phyloP scores from a whole-genome alignment of 192 early-diverging fungal species.

The Backusella sp. region DNA sequence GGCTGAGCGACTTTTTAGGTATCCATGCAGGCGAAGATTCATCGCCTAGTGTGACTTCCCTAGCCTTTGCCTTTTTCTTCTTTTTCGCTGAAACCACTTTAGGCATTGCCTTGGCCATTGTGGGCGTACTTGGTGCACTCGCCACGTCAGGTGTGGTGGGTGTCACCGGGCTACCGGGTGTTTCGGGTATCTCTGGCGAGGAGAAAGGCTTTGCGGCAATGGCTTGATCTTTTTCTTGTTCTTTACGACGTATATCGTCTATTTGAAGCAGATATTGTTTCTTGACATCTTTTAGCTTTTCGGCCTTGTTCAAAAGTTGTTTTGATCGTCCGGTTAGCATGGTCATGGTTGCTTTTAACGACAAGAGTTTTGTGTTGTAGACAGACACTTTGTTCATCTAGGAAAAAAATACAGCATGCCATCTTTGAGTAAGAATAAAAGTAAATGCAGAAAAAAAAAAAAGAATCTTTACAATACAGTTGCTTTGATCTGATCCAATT shows the following conservation, averaged over 20 bases:
- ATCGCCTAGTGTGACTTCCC: constrained; percentile 4
- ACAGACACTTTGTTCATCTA: constrained; percentile 22
- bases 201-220: constrained; percentile 9
- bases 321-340: constrained; percentile 20
- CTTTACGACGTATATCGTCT: constrained; percentile 21
- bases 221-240: constrained; percentile 23
- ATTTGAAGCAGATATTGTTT: constrained; percentile 13
- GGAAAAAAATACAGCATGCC: not conserved
- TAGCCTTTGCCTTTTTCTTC: constrained; percentile 10
- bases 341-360: constrained; percentile 23
- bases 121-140: not conserved
- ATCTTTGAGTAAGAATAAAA: not conserved
- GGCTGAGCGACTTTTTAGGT: constrained; percentile 4
- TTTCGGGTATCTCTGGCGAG: not conserved
- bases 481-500: not conserved
- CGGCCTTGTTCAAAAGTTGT: constrained; percentile 15
- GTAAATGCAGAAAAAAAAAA: not conserved
- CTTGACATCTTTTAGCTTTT: constrained; percentile 13
- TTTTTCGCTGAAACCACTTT: constrained; percentile 3
- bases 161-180: not conserved
- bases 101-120: not conserved
- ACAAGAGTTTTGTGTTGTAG: constrained; percentile 32
- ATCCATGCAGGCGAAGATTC: constrained; percentile 16
- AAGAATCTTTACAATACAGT: constrained; percentile 6
- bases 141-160: not conserved